Evolutionary conservation across 1,284 basidiomycete species (phyloP).

Genomic region (Hortiboletus rubellus): DNA sequence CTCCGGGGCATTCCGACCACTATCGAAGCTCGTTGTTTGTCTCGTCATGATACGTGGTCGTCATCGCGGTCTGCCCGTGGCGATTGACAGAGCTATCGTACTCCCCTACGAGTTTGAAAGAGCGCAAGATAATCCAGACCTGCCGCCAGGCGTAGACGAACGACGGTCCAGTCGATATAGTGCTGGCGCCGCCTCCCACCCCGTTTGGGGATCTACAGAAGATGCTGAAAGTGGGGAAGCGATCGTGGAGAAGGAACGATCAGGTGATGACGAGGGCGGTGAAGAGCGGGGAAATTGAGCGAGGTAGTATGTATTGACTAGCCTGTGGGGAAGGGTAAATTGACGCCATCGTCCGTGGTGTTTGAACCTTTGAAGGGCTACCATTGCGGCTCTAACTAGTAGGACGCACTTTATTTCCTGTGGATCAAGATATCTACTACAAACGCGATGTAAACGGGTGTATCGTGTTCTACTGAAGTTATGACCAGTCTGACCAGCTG

Average conservation of each 20-base stretch:
- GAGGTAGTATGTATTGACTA: not conserved
- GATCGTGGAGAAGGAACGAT: not conserved
- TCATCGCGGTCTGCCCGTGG: conserved; percentile 86
- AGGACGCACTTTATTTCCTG: not conserved
- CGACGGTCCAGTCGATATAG: conserved; percentile 4
- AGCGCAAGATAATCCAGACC: conserved; percentile 14
- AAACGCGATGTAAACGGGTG: too few species aligned
- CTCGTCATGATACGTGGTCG: conserved; percentile 91
- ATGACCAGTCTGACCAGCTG: too few species aligned
- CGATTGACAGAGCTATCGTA: conserved; percentile 85
- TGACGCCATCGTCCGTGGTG: not conserved
- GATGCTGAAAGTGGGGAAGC: not conserved
- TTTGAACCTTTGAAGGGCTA: not conserved
- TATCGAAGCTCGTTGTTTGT: conserved; percentile 87
- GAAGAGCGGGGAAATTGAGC: not conserved
- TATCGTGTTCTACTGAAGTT: too few species aligned
- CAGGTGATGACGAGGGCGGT: not conserved
- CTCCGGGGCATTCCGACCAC: conserved; percentile 71
- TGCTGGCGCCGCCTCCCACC: not conserved
- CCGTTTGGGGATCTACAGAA: not conserved
- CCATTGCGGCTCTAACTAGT: too few species aligned
- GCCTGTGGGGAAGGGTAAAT: not conserved
- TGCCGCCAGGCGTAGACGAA: conserved; percentile 12
- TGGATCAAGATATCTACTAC: not conserved
- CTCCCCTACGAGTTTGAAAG: conserved; percentile 60